Conservation (phyloP, 78 protist species). For the Capsaspora owczarzaki region DNA sequence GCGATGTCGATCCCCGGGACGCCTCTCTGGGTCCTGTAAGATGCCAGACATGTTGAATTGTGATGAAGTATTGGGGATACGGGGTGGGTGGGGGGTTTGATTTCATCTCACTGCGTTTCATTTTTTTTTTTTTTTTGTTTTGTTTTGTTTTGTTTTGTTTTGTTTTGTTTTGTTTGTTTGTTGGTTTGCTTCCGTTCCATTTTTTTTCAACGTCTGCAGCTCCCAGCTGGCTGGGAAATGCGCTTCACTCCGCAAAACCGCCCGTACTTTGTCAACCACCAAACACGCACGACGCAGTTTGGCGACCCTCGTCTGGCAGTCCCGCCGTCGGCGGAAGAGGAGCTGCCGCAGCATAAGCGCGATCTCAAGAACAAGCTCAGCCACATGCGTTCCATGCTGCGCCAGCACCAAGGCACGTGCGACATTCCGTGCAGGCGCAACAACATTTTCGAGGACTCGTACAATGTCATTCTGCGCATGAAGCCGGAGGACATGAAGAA, state of each 20-base stretch:
- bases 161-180: not conserved
- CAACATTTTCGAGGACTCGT: not conserved
- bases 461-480: not conserved
- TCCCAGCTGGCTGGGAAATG: slow-evolving; percentile 24
- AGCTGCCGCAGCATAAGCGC: not conserved
- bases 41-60: not conserved
- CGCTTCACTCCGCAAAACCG: slow-evolving; percentile 30
- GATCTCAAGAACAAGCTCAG: slow-evolving; percentile 8
- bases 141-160: not conserved
- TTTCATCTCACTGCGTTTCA: not conserved
- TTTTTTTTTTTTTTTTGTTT: not conserved
- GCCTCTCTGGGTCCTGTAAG: not conserved
- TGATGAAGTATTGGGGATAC: not conserved
- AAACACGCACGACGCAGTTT: slow-evolving; percentile 37
- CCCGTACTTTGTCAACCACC: slow-evolving; percentile 39
- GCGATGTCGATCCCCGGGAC: not conserved
- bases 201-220: not conserved
- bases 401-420: slow-evolving; percentile 13
- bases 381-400: slow-evolving; percentile 13
- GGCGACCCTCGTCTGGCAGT: slow-evolving; percentile 28
- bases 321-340: slow-evolving; percentile 1
- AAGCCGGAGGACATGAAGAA: slow-evolving; percentile 20
- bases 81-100: not conserved
- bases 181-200: not conserved
- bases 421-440: not conserved